These are phyloP conservation scores for Fusarium lyarnte DNA, from an alignment of 2,329 filamentous ascomycete species.

Conservation along the genomic window DNA sequence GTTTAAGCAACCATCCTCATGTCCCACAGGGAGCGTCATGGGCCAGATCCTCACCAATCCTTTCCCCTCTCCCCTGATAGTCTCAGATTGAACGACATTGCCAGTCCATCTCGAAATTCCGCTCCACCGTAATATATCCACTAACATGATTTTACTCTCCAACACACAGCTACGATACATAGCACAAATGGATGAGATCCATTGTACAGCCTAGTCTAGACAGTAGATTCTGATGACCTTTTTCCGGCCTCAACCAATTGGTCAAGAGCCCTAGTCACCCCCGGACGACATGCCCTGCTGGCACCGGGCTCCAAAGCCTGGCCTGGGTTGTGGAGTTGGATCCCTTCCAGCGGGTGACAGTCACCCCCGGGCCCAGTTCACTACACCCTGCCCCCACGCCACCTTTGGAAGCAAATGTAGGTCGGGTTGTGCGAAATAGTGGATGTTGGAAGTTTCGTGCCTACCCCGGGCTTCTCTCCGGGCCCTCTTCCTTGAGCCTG, in stretches of 20 bases:
- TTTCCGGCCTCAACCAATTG: background rate
- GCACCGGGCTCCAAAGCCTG: background rate
- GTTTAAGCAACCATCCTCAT: slow-evolving; percentile 8
- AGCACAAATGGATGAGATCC: background rate
- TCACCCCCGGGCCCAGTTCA: slow-evolving; percentile 33
- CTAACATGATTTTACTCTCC: slow-evolving; percentile 6
- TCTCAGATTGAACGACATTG: background rate
- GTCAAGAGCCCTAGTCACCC: slow-evolving; percentile 2
- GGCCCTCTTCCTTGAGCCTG: slow-evolving; percentile 32
- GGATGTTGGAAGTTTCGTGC: slow-evolving; percentile 26
- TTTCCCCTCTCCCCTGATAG: slow-evolving; percentile 14
- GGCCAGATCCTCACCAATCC: slow-evolving; percentile 27
- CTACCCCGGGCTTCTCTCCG: slow-evolving; percentile 43
- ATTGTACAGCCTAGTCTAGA: background rate
- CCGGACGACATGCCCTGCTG: slow-evolving; percentile 10
- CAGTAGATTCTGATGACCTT: slow-evolving; percentile 1
- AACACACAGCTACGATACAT: background rate
- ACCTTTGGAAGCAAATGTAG: slow-evolving; percentile 25
- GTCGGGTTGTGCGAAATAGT: slow-evolving; percentile 22
- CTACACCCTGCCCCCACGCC: slow-evolving; percentile 38
- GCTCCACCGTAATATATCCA: slow-evolving; percentile 19
- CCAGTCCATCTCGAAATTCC: slow-evolving; percentile 14
- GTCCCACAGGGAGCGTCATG: slow-evolving; percentile 27
- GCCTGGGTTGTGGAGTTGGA: background rate
- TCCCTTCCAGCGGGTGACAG: slow-evolving; percentile 20